These are phyloP conservation scores for Rhizoclosmatium sp. DNA, from an alignment of 192 early-diverging fungal species.

Conservation along the genomic window DNA sequence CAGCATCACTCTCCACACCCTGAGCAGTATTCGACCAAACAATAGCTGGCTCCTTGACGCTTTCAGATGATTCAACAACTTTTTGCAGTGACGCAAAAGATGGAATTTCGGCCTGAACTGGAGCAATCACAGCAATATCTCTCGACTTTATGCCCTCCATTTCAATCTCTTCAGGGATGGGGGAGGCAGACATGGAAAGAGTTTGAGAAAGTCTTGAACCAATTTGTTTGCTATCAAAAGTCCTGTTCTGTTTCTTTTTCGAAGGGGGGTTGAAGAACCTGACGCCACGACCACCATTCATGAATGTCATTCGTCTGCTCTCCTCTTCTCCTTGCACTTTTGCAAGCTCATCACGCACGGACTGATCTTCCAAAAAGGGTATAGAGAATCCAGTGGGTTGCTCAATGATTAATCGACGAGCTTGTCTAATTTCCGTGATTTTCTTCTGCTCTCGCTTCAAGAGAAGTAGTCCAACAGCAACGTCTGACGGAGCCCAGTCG, in stretches of 20 bases:
- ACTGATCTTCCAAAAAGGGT: constrained; percentile 6
- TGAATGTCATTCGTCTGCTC: constrained; percentile 9
- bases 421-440: constrained; percentile 41
- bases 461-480: constrained; percentile 53
- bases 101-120: background rate
- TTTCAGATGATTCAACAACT: too few species aligned
- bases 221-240: background rate
- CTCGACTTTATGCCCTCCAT: background rate
- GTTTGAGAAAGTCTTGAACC: background rate
- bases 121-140: background rate
- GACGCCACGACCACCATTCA: constrained; percentile 6
- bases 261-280: background rate
- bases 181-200: background rate
- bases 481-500: constrained; percentile 58
- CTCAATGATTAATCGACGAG: constrained; percentile 31
- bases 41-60: background rate
- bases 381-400: constrained; percentile 35
- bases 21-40: background rate
- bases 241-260: background rate
- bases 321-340: constrained; percentile 30
- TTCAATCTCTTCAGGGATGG: background rate
- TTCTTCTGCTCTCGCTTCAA: constrained; percentile 57
- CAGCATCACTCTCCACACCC: background rate
- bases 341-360: constrained; percentile 28
- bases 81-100: too few species aligned